Evolutionary conservation across 177 flowering plant species (phyloP).

Genomic region (Vitis hybrid): DNA sequence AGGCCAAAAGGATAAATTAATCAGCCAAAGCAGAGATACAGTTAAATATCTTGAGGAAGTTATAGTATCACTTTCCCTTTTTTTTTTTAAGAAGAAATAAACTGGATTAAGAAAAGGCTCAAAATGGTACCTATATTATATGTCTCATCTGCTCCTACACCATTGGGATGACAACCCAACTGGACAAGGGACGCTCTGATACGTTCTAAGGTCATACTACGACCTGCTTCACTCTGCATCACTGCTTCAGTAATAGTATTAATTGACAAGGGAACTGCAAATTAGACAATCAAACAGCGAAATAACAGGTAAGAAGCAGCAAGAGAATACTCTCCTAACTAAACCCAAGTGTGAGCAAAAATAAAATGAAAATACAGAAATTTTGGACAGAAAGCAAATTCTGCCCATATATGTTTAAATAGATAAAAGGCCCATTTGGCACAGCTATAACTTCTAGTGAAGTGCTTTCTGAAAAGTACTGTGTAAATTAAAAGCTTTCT

Average conservation of each 20-base stretch:
- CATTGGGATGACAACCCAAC: constrained; percentile 43
- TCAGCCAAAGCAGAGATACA: neutral
- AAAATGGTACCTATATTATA: constrained; percentile 56
- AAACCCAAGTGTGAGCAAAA: too few relatives aligned
- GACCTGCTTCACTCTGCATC: constrained; percentile 63
- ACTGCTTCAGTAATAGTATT: constrained; percentile 71
- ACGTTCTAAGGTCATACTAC: constrained; percentile 68
- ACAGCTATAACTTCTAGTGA: too few relatives aligned
- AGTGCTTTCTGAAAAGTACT: too few relatives aligned
- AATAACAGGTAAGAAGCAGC: too few relatives aligned
- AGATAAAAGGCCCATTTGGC: too few relatives aligned
- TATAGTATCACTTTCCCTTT: neutral
- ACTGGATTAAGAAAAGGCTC: neutral
- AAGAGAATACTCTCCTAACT: too few relatives aligned
- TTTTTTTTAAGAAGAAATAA: neutral
- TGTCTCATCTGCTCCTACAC: constrained; percentile 41
- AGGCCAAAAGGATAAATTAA: neutral
- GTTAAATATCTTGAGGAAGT: neutral
- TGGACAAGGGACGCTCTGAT: constrained; percentile 61
- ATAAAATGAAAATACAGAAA: too few relatives aligned
- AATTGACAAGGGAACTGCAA: constrained; percentile 66
- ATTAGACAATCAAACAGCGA: neutral
- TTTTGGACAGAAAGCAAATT: too few relatives aligned
- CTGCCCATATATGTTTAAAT: too few relatives aligned
- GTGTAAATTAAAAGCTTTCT: too few relatives aligned